Evolutionary conservation across 2,329 filamentous ascomycete species (phyloP), one percentile per base, ranked within the genome.

Genomic region (Didymella segeticola): DNA sequence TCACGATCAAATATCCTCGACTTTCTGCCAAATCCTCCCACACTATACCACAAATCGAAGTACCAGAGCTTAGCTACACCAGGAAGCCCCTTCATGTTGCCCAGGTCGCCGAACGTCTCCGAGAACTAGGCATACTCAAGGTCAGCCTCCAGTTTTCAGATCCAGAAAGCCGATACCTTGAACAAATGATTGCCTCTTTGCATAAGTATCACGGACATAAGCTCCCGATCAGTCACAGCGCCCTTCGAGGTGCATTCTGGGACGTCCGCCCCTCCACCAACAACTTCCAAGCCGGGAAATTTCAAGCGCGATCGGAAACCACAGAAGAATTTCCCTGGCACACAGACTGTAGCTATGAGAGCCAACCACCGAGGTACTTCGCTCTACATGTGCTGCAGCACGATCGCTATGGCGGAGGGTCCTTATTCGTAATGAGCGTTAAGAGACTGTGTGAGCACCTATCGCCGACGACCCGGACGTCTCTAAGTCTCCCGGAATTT

Each of bases 331-430:
- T 43, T 19, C 39, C 39, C 25, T 43, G 39, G 39, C 39, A 43
- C 39, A 43, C 39, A 29, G 39, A 43, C 39, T 43, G 39, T 25
- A 43, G 39, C 25, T 43, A 43, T 19, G 39, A 43, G 25, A 25
- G 30, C 14, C 39, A 43, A 5, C 39, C 39, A 43, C 39, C 39
- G 39, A 43, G 39, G 25, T 43, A 30, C 27, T 43, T 43, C 20
- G 39, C 39, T 30, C 39, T 43, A 14, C 39, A 43, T 43, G 39
- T 43, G 14, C 27, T 43, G 27, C 39, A 43, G 39, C 39, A 43
- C 39, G 39, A 43, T 43, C 39, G 39, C 39, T 43, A 43, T 43
- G 39, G 39, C n/a, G 39, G 39, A 30, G 39, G 39, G 25, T n/a
- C 39, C 15, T 25, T 43, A 29, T 43, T 25, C 39, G 23, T 43